These are phyloP conservation scores for Paraphaeosphaeria sporulosa DNA, from an alignment of 2,329 filamentous ascomycete genomes.

Conservation along the genomic window DNA sequence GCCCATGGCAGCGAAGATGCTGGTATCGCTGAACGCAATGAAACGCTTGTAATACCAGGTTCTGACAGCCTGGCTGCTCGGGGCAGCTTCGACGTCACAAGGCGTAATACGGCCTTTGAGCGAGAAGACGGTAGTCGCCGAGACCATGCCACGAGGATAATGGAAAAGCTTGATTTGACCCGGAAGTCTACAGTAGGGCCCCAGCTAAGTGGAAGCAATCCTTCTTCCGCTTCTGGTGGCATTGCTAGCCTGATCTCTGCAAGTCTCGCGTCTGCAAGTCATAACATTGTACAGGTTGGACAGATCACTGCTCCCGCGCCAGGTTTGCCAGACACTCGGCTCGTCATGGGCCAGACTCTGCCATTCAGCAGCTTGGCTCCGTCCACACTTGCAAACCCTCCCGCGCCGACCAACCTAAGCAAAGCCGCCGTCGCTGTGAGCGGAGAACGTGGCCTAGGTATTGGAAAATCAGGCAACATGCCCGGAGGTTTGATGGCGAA, in stretches of 20 bases:
- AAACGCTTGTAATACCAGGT: constrained; percentile 71
- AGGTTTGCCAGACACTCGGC: constrained; percentile 45
- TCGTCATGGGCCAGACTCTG: constrained; percentile 54
- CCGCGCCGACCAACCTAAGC: constrained; percentile 84
- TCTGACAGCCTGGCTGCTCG: constrained; percentile 63
- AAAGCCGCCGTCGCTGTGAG: constrained; percentile 83
- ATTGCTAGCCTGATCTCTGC: constrained; percentile 87
- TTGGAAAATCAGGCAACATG: constrained; percentile 70
- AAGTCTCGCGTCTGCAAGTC: constrained; percentile 73
- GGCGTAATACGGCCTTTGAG: constrained; percentile 61
- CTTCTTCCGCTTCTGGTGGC: constrained; percentile 64
- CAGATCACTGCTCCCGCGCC: constrained; percentile 50
- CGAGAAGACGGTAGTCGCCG: constrained; percentile 75
- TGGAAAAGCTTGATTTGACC: constrained; percentile 90
- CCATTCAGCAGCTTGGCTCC: constrained; percentile 76
- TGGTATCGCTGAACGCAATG: constrained; percentile 64
- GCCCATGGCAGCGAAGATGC: constrained; percentile 63
- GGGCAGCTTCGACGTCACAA: constrained; percentile 75
- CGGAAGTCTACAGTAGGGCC: constrained; percentile 73
- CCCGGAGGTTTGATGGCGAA: constrained; percentile 90
- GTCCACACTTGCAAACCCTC: constrained; percentile 81
- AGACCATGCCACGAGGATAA: constrained; percentile 86
- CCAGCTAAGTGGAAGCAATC: constrained; percentile 50
- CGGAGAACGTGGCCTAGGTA: constrained; percentile 73
- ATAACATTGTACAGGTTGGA: constrained; percentile 75